Percentiles rank a stretch among this genome's conserved stretches.
phyloP scores from a whole-genome alignment of 768 basidiomycete species.

The Suillus cothurnatus region DNA sequence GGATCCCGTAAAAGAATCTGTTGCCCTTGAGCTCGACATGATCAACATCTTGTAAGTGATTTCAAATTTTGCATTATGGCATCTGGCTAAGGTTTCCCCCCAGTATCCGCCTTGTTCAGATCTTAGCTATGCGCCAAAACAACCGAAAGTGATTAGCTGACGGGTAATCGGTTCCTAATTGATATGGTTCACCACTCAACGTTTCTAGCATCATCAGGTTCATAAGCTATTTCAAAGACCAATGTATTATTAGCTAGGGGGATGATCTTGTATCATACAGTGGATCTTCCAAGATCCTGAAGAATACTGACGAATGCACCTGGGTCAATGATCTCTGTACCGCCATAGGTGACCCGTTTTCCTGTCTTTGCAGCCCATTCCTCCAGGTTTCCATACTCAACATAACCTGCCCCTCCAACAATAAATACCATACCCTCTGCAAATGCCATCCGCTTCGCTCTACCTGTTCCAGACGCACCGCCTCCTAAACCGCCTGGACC shows the following conservation, averaged over 20 bases:
- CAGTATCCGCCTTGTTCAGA: slow-evolving; percentile 81
- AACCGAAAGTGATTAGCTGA: slow-evolving; percentile 50
- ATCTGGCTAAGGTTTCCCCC: slow-evolving; percentile 15
- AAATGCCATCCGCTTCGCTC: slow-evolving; percentile 71
- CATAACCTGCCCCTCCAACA: slow-evolving; percentile 95
- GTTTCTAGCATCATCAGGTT: neutral
- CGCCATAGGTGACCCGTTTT: slow-evolving; percentile 90
- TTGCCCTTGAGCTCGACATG: slow-evolving; percentile 82
- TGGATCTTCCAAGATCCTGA: slow-evolving; percentile 58
- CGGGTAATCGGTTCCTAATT: neutral
- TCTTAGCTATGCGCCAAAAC: slow-evolving; percentile 65
- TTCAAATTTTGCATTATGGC: neutral
- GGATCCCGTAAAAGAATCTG: slow-evolving; percentile 79
- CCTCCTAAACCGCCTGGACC: slow-evolving; percentile 45
- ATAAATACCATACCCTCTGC: slow-evolving; percentile 89
- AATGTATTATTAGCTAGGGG: slow-evolving; percentile 6
- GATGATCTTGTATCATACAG: slow-evolving; percentile 23
- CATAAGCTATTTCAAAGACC: neutral
- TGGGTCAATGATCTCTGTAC: slow-evolving; percentile 93
- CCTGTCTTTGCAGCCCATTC: slow-evolving; percentile 89
- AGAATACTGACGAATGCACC: slow-evolving; percentile 78
- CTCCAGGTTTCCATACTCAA: slow-evolving; percentile 95
- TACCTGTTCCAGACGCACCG: slow-evolving; percentile 39
- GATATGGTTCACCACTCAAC: neutral
- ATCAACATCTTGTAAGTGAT: slow-evolving; percentile 81